Conservation (phyloP, 1,284 basidiomycete species). For the Heterobasidion parviporum region DNA sequence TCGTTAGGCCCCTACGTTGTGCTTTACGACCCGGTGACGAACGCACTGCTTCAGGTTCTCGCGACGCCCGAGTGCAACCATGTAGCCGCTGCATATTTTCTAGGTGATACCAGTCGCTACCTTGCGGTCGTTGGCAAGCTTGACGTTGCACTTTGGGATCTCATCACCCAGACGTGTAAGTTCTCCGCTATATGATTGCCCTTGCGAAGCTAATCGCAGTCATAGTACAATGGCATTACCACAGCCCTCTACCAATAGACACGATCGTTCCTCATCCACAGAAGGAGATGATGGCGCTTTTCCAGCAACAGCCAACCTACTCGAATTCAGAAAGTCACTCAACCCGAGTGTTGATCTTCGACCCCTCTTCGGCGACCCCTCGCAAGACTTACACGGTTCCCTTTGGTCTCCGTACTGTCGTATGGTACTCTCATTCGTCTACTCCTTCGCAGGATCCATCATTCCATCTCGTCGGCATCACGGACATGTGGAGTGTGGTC, state of each 20-base stretch:
- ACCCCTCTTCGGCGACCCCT: slow-evolving; percentile 35
- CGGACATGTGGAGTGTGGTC: slow-evolving; percentile 53
- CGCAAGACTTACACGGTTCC: slow-evolving; percentile 40
- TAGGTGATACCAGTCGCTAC: slow-evolving; percentile 58
- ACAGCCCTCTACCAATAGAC: slow-evolving; percentile 27
- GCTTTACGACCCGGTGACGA: slow-evolving; percentile 71
- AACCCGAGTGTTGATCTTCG: slow-evolving; percentile 42
- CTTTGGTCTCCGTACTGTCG: slow-evolving; percentile 45
- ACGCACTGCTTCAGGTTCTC: slow-evolving; percentile 59
- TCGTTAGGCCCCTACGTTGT: slow-evolving; percentile 64
- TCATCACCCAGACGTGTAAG: slow-evolving; percentile 65
- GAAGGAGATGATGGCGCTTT: slow-evolving; percentile 49
- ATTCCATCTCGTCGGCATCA: slow-evolving; percentile 61
- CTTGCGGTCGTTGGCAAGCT: slow-evolving; percentile 44
- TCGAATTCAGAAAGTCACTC: slow-evolving; percentile 20
- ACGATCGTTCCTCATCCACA: slow-evolving; percentile 46
- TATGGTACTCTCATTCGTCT: slow-evolving; percentile 34
- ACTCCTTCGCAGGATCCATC: slow-evolving; percentile 20
- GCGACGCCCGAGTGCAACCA: slow-evolving; percentile 40
- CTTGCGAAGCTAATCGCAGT: slow-evolving; percentile 10
- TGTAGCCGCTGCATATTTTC: slow-evolving; percentile 45
- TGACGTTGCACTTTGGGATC: slow-evolving; percentile 74
- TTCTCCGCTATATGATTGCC: background rate
- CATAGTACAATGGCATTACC: slow-evolving; percentile 54
- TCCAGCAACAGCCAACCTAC: slow-evolving; percentile 29